These are phyloP conservation scores for Periglandula ipomoeae DNA, from an alignment of 2,329 filamentous ascomycete genomes.

Conservation along the genomic window DNA sequence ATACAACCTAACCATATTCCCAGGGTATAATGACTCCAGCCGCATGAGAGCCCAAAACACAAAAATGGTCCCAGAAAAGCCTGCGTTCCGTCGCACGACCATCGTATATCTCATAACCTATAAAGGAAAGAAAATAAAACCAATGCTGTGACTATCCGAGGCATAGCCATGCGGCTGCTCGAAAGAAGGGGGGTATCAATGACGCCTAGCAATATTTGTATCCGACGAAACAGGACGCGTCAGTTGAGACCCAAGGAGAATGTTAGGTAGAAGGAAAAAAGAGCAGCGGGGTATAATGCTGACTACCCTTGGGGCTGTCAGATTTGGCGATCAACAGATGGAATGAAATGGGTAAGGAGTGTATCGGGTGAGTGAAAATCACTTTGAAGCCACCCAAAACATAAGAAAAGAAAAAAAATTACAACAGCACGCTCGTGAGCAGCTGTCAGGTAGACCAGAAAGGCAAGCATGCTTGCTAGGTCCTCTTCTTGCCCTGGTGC, in stretches of 20 bases:
- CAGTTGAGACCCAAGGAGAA: not conserved
- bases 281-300: not conserved
- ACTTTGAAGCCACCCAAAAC: too few species aligned
- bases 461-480: constrained; percentile 23
- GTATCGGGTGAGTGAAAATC: constrained; percentile 2
- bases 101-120: not conserved
- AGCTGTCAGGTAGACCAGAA: constrained; percentile 13
- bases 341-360: constrained; percentile 11
- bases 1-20: not conserved
- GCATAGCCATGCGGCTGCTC: too few species aligned
- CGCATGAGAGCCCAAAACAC: not conserved
- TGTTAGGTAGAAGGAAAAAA: not conserved
- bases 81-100: not conserved
- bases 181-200: not conserved
- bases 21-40: not conserved
- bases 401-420: constrained; percentile 10
- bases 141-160: not conserved
- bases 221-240: not conserved
- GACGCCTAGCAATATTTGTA: not conserved
- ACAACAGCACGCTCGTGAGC: not conserved
- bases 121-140: not conserved
- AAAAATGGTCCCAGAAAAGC: not conserved
- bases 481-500: constrained; percentile 39
- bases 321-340: too few species aligned
- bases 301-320: too few species aligned